Conservation (phyloP, 2,329 filamentous ascomycete genomes). For the Microdochium trichocladiopsis region DNA sequence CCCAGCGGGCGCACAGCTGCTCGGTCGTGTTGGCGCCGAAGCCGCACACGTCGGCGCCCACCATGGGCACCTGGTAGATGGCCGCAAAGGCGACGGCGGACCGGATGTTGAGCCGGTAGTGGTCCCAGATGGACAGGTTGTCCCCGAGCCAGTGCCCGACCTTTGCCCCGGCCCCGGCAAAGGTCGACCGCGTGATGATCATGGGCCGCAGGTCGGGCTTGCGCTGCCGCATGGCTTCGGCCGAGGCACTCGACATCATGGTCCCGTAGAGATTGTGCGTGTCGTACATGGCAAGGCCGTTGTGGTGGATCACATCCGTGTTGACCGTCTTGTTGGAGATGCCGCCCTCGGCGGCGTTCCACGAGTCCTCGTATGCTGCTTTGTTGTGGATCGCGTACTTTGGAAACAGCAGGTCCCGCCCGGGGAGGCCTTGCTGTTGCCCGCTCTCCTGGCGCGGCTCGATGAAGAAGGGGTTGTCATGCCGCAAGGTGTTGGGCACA, state of each 20-base stretch:
- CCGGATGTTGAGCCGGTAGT: slow-evolving; percentile 52
- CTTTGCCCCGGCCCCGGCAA: slow-evolving; percentile 62
- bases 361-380: slow-evolving; percentile 35
- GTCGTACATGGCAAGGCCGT: slow-evolving; percentile 64
- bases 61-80: slow-evolving; percentile 63
- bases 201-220: slow-evolving; percentile 59
- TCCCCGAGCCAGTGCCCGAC: slow-evolving; percentile 56
- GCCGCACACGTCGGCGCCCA: slow-evolving; percentile 70
- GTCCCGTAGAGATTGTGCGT: slow-evolving; percentile 72
- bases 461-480: slow-evolving; percentile 6
- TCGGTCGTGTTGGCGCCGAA: slow-evolving; percentile 62
- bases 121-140: slow-evolving; percentile 49
- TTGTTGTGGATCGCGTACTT: slow-evolving; percentile 60
- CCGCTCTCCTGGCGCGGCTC: slow-evolving; percentile 17
- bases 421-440: slow-evolving; percentile 49
- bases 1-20: slow-evolving; percentile 69
- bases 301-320: slow-evolving; percentile 61
- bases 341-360: slow-evolving; percentile 35
- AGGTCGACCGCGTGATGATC: slow-evolving; percentile 70
- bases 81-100: slow-evolving; percentile 54
- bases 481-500: background rate
- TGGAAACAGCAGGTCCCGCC: slow-evolving; percentile 56
- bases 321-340: slow-evolving; percentile 54
- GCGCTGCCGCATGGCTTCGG: slow-evolving; percentile 58
- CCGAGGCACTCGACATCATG: slow-evolving; percentile 65